Evolutionary conservation across 139 green algal species (phyloP), one percentile per base, ranked within the genome.

Genomic region (Chlorella sorokiniana): DNA sequence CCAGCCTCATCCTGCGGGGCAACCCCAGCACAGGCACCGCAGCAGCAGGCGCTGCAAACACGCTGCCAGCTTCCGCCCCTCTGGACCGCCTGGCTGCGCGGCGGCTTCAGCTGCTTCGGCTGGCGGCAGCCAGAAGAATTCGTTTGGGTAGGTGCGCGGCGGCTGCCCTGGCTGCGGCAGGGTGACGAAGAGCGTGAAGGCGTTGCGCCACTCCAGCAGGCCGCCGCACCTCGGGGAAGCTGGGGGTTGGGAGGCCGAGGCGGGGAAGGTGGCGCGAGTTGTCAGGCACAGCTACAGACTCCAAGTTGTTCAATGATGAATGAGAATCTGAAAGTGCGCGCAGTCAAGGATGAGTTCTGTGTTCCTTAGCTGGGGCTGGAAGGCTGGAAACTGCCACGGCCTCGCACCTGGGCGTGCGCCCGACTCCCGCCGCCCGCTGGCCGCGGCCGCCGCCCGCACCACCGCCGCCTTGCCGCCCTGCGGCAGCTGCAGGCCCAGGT

Each of bases 171-270:
- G 31, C 31, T 73, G 41, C 4, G 52, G 76, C 25, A 86, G 14
- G 33, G 79, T 86, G 5, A 86, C 67, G 52, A 86, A 86, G 11
- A 86, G 61, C 31, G 75, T 51, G 71, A 79, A 84, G 1, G 23
- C 45, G 64, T 86, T 86, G 20, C 37, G 35, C 52, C 69, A 83
- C 48, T 86, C 73, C 63, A 86, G 64, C 45, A 84, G 25, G n/a
- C 72, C 75, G 20, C 75, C 51, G 51, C 72, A 79, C 33, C 82
- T 76, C 4, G 76, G 59, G n/a, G n/a, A n/a, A n/a, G n/a, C n/a
- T n/a, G n/a, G n/a, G n/a, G n/a, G n/a, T n/a, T 23, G 82, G 82
- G 82, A 86, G 71, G 51, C 61, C 71, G 75, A 56, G 33, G 1
- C 38, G 31, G 31, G 18, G 65, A 18, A n/a, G 22, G 56, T 6